Base-by-base conservation (phyloP, 352 stramenopile genomes). In the Phytophthora syringae region DNA sequence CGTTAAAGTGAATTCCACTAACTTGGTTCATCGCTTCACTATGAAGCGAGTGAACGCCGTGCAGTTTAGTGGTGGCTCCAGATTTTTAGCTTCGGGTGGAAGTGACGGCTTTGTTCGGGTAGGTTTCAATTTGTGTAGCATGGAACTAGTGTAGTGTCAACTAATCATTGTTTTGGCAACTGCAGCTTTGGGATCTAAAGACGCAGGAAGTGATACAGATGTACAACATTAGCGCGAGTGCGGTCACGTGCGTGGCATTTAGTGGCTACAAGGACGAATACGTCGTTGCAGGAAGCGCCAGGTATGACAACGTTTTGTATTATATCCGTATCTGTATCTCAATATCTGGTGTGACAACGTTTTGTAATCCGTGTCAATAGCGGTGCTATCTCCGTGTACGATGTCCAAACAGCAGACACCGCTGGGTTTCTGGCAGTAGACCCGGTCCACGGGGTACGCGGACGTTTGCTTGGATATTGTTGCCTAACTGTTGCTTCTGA, bases 181-280 rank as follows among this genome's bases (percentile, higher is more conserved):
- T 60, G 7, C 28, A 86, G 75, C 47, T 93, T 12, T 93, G 82
- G 84, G 82, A 92, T 30, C 69, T 93, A 20, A 93, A 93, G 56
- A 88, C 80, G 4, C 84, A 92, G 42, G 77, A 92, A 44, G 58
- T 90, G 30, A 85, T 76, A 34, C 82, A 93, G 60, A 77, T 62
- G 18, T 92, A 90, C 57, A 80, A 62, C 45, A 75, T 88, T 52
- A 86, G 82, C 52, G 70, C 81, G 12, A 93, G 79, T 36, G 63
- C 77, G 20, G 73, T 93, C 62, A 88, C 77, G 3, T 87, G 70
- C 7, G 79, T 93, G 21, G 65, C 77, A 0, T 93, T 93, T 47
- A 86, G 76, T 34, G 84, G 84, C 16, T 86, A 88, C 66, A 90
- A 89, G 52, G 82, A 93, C 60, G 84, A 93, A 39, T 78, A 79